phyloP scores from a whole-genome alignment of 106 monocot genomes.

The Triglochin maritima region DNA sequence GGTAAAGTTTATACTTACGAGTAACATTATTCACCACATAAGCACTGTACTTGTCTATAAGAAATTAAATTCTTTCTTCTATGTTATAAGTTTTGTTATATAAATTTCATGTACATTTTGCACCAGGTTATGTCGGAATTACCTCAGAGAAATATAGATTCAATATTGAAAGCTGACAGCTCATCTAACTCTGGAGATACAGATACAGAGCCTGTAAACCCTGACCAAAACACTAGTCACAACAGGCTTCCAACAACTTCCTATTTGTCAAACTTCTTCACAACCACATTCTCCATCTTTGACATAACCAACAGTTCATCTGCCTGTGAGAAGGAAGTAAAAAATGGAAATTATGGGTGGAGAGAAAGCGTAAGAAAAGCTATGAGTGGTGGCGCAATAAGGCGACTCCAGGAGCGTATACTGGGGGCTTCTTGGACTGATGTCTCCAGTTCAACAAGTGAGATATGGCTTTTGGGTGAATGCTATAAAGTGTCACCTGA shows the following conservation, averaged over 20 bases:
- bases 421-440: conserved; percentile 44
- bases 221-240: conserved; percentile 20
- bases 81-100: no score
- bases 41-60: no score
- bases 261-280: conserved; percentile 40
- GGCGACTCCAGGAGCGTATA: conserved; percentile 65
- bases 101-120: conserved; percentile 4
- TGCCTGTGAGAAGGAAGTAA: conserved; percentile 23
- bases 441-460: conserved; percentile 51
- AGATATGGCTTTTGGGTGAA: conserved; percentile 79
- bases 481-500: conserved; percentile 54
- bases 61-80: no score
- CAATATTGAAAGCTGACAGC: conserved; percentile 31
- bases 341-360: conserved; percentile 51
- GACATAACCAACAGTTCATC: conserved; percentile 23
- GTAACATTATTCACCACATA: no score
- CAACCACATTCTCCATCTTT: conserved; percentile 49
- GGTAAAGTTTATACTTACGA: no score
- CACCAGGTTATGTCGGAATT: conserved; percentile 74
- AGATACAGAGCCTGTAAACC: conserved; percentile 6
- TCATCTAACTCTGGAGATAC: conserved; percentile 29
- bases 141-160: conserved; percentile 53
- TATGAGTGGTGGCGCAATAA: conserved; percentile 46
- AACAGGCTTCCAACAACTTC: conserved; percentile 30
- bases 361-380: conserved; percentile 45